Evolutionary conservation across 2,329 filamentous ascomycete genomes (phyloP).

Genomic region (Verticillium alfalfae): DNA sequence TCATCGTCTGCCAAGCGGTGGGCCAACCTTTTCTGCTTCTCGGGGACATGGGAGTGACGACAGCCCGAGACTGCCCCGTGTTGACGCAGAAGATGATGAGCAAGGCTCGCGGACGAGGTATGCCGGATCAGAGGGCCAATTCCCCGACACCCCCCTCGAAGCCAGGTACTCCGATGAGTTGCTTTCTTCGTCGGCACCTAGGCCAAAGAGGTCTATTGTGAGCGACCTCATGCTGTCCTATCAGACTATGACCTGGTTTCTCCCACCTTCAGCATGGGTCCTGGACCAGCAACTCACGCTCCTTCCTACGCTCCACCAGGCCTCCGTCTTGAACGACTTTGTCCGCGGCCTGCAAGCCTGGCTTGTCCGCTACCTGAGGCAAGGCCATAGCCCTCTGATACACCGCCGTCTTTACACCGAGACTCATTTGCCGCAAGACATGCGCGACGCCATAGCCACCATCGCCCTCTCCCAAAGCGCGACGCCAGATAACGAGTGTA

Average conservation of each 20-base stretch:
- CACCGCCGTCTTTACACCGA: slow-evolving; percentile 14
- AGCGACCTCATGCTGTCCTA: neutral
- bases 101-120: too few species aligned
- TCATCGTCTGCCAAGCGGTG: too few species aligned
- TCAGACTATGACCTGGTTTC: neutral
- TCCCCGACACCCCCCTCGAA: neutral
- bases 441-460: slow-evolving; percentile 12
- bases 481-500: slow-evolving; percentile 3
- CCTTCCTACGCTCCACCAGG: neutral
- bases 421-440: slow-evolving; percentile 5
- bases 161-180: neutral
- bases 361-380: slow-evolving; percentile 13
- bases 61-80: neutral
- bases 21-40: too few species aligned
- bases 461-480: slow-evolving; percentile 1
- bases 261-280: neutral
- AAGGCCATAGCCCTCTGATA: slow-evolving; percentile 15
- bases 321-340: neutral
- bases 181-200: neutral
- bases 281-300: neutral
- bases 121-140: too few species aligned
- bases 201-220: neutral
- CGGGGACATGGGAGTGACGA: neutral
- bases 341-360: slow-evolving; percentile 8
- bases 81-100: too few species aligned